phyloP scores from a whole-genome alignment of 495 filamentous ascomycete species.

The Parmelia sp. region DNA sequence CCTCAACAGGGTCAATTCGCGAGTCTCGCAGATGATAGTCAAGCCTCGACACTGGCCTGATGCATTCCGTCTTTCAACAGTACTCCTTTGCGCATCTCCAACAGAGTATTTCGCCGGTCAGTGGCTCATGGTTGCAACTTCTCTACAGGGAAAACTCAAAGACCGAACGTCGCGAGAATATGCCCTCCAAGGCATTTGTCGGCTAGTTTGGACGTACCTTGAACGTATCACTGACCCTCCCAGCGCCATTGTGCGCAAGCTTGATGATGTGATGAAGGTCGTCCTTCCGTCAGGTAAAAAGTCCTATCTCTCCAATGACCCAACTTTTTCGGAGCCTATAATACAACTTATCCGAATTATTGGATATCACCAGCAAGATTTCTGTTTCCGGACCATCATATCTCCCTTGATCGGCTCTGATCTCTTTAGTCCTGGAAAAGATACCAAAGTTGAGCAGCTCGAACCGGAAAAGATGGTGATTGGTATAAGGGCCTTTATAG shows the following conservation, averaged over 20 bases:
- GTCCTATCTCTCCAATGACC: conserved; percentile 72
- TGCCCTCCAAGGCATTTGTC: conserved; percentile 81
- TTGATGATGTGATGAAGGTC: conserved; percentile 79
- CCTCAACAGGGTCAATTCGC: conserved; percentile 64
- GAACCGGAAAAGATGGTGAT: conserved; percentile 96
- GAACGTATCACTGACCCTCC: conserved; percentile 72
- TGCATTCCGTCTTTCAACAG: conserved; percentile 77
- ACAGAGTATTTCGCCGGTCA: conserved; percentile 75
- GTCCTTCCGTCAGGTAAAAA: conserved; percentile 73
- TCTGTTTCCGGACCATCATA: conserved; percentile 84
- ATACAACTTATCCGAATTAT: conserved; percentile 93
- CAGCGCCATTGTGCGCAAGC: conserved; percentile 61
- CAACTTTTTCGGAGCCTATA: conserved; percentile 74
- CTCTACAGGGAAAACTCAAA: conserved; percentile 70
- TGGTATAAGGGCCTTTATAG: conserved; percentile 86
- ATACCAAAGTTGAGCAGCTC: conserved; percentile 83
- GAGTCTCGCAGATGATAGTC: conserved; percentile 70
- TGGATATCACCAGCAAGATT: conserved; percentile 86
- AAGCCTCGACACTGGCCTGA: conserved; percentile 89
- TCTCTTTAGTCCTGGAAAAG: conserved; percentile 67
- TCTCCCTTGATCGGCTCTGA: conserved; percentile 95
- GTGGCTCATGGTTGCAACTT: conserved; percentile 74
- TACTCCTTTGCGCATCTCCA: conserved; percentile 80
- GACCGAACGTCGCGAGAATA: conserved; percentile 73
- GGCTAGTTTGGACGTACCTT: conserved; percentile 93